Conservation (phyloP, 2,329 filamentous ascomycete species). For the Didymella exigua region DNA sequence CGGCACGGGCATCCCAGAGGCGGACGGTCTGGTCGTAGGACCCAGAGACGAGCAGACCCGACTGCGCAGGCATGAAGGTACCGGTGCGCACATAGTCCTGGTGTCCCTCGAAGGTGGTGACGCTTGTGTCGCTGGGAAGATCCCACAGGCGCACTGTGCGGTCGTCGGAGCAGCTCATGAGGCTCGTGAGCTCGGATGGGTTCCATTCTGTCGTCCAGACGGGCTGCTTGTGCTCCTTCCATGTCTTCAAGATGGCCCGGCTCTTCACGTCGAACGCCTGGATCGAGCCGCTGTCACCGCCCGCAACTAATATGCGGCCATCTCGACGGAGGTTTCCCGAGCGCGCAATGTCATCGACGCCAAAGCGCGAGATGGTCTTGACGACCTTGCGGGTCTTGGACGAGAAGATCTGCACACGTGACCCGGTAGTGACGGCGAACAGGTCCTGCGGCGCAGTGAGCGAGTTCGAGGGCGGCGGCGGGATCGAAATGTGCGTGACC, state of each 20-base stretch:
- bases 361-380: conserved; percentile 91
- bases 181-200: conserved; percentile 80
- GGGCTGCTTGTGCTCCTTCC: conserved; percentile 91
- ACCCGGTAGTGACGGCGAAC: conserved; percentile 94
- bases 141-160: conserved; percentile 94
- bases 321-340: conserved; percentile 88
- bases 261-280: conserved; percentile 94
- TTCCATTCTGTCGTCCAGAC: conserved; percentile 93
- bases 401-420: conserved; percentile 91
- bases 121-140: conserved; percentile 77
- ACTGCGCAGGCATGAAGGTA: conserved; percentile 78
- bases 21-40: conserved; percentile 94
- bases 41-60: conserved; percentile 78
- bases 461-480: conserved; percentile 52
- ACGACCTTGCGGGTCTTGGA: conserved; percentile 87
- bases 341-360: conserved; percentile 78
- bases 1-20: conserved; percentile 86
- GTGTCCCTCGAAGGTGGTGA: conserved; percentile 82
- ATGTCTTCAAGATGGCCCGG: conserved; percentile 91
- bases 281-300: conserved; percentile 88
- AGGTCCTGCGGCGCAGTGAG: conserved; percentile 61
- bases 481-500: conserved; percentile 85
- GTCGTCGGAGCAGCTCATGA: conserved; percentile 92
- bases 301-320: conserved; percentile 85
- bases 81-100: conserved; percentile 90